Evolutionary conservation across 2,329 filamentous ascomycete species (phyloP).

Genomic region (Lecanoromycetidae sp.): DNA sequence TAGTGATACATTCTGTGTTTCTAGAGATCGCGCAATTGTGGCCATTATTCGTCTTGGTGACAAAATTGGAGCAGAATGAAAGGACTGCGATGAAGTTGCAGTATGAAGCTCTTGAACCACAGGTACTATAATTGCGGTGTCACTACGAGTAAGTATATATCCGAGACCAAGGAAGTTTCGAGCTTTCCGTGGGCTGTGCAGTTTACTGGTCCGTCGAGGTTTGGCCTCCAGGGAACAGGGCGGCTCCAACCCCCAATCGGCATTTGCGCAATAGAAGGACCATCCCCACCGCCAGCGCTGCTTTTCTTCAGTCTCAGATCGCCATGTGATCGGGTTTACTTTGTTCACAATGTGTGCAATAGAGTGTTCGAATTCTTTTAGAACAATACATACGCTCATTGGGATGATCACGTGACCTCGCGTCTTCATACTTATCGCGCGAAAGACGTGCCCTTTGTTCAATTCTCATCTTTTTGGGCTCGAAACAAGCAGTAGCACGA

Average conservation of each 20-base stretch:
- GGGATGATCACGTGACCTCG: neutral
- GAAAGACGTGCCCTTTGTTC: too few species aligned
- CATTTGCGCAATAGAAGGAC: neutral
- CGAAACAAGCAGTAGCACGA: too few species aligned
- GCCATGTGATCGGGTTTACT: too few species aligned
- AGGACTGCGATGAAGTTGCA: neutral
- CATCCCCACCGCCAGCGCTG: neutral
- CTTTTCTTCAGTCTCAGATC: too few species aligned
- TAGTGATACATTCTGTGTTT: neutral
- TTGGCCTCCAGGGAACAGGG: neutral
- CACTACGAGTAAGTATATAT: constrained; percentile 2
- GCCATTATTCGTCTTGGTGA: neutral
- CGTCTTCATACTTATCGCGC: too few species aligned
- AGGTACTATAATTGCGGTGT: neutral
- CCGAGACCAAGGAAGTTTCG: constrained; percentile 1
- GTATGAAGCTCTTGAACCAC: neutral
- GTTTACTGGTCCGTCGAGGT: constrained; percentile 3
- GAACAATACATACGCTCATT: too few species aligned
- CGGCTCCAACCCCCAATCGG: constrained; percentile 5
- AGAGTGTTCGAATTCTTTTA: too few species aligned
- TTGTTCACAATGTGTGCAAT: too few species aligned
- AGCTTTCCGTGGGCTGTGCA: constrained; percentile 4
- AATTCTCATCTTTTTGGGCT: too few species aligned
- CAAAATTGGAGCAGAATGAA: neutral
- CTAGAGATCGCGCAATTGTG: neutral